Evolutionary conservation across 176 grass and related monocot genomes (phyloP).

Genomic region (Saccharum spontaneum): DNA sequence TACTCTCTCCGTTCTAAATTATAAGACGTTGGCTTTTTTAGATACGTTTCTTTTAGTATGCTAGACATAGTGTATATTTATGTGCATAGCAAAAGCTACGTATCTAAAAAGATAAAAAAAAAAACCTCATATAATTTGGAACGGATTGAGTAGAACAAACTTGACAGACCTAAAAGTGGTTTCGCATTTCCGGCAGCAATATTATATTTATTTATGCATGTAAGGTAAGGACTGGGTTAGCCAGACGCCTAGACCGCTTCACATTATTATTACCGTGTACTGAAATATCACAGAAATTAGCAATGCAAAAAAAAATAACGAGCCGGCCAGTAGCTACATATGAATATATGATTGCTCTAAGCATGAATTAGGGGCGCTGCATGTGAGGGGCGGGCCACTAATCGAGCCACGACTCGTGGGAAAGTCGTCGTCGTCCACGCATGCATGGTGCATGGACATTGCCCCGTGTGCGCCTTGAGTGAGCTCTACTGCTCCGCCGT

Average conservation of each 20-base stretch:
- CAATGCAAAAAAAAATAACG: not conserved
- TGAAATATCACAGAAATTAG: not conserved
- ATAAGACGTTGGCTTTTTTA: too few species aligned
- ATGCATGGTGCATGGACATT: not conserved
- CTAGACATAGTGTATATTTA: too few species aligned
- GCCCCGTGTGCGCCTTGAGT: slow-evolving; percentile 47
- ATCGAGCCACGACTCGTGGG: slow-evolving; percentile 27
- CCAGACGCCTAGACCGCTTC: too few species aligned
- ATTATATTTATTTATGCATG: too few species aligned
- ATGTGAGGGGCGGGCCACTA: slow-evolving; percentile 32
- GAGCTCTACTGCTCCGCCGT: slow-evolving; percentile 48
- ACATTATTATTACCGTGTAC: not conserved
- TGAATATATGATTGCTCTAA: not conserved
- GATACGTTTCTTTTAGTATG: too few species aligned
- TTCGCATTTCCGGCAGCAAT: not conserved
- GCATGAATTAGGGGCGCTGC: slow-evolving; percentile 21
- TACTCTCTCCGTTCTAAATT: too few species aligned
- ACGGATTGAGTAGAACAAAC: not conserved
- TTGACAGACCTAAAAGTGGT: not conserved
- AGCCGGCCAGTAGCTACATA: not conserved
- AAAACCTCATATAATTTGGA: too few species aligned
- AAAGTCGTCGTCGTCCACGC: slow-evolving; percentile 13
- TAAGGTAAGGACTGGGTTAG: too few species aligned
- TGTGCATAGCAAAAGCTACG: too few species aligned
- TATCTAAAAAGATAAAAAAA: too few species aligned